phyloP scores from a whole-genome alignment of 768 basidiomycete genomes.

The Saitozyma sp. region DNA sequence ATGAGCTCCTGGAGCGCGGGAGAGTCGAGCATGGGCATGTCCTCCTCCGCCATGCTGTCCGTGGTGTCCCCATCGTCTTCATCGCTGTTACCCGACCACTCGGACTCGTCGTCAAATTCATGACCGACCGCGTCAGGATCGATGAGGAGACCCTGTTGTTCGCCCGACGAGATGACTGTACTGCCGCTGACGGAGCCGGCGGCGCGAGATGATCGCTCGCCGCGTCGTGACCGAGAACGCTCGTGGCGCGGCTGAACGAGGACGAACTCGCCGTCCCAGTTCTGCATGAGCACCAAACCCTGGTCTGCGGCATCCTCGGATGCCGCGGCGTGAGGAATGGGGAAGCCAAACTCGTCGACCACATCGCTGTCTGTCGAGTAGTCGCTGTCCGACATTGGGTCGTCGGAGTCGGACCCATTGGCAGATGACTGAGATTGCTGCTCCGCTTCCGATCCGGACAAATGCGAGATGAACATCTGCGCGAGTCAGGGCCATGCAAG shows the following conservation, averaged over 20 bases:
- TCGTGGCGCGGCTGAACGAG: slow-evolving; percentile 39
- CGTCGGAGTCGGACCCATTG: slow-evolving; percentile 22
- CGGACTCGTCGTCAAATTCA: slow-evolving; percentile 27
- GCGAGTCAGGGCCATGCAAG: not conserved
- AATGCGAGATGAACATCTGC: slow-evolving; percentile 38
- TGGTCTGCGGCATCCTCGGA: slow-evolving; percentile 10
- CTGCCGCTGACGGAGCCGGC: slow-evolving; percentile 34
- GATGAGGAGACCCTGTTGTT: slow-evolving; percentile 33
- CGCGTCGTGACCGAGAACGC: slow-evolving; percentile 21
- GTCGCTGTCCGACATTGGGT: slow-evolving; percentile 23
- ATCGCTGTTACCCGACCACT: slow-evolving; percentile 35
- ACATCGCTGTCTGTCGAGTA: slow-evolving; percentile 21
- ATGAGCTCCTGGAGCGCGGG: slow-evolving; percentile 40
- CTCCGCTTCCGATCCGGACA: slow-evolving; percentile 43
- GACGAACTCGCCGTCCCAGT: slow-evolving; percentile 47
- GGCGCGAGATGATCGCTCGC: slow-evolving; percentile 10
- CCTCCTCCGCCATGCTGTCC: slow-evolving; percentile 49
- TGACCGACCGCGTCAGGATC: slow-evolving; percentile 37
- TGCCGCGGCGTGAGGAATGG: slow-evolving; percentile 15
- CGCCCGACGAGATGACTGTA: slow-evolving; percentile 22
- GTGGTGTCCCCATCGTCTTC: slow-evolving; percentile 47
- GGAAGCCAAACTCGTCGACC: slow-evolving; percentile 44
- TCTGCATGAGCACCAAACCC: slow-evolving; percentile 44
- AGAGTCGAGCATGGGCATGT: slow-evolving; percentile 47
- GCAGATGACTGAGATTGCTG: slow-evolving; percentile 40